Conservation (phyloP, 768 basidiomycete genomes). For the Lentinula raphanica region DNA sequence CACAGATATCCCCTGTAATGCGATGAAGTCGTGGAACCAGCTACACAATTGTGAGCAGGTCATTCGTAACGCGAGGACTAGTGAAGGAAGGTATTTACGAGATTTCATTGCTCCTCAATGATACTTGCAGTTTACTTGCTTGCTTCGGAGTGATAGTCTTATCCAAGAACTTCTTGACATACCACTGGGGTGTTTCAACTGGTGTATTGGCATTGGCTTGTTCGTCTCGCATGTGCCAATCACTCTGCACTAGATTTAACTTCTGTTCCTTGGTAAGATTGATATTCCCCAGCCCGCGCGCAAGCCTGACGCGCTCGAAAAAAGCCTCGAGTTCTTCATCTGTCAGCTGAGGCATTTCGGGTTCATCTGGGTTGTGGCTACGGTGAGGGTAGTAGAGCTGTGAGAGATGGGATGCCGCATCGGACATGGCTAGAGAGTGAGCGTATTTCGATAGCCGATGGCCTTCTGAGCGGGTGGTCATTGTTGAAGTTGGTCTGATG, state of each 20-base stretch:
- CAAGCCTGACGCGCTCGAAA: slow-evolving; percentile 73
- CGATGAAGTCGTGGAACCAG: slow-evolving; percentile 77
- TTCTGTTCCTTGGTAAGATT: slow-evolving; percentile 74
- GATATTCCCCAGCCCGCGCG: slow-evolving; percentile 59
- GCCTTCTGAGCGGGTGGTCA: slow-evolving; percentile 52
- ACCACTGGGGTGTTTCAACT: slow-evolving; percentile 86
- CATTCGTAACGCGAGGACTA: background rate
- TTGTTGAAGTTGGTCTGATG: slow-evolving; percentile 44
- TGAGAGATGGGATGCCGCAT: slow-evolving; percentile 40
- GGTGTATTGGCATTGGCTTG: slow-evolving; percentile 47
- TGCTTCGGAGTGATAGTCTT: slow-evolving; percentile 79
- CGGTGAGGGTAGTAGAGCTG: slow-evolving; percentile 53
- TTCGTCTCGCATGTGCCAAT: slow-evolving; percentile 69
- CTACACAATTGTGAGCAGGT: slow-evolving; percentile 28
- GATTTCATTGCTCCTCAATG: slow-evolving; percentile 73
- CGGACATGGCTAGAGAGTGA: slow-evolving; percentile 46
- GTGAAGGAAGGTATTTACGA: slow-evolving; percentile 49
- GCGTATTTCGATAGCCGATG: slow-evolving; percentile 62
- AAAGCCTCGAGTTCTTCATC: slow-evolving; percentile 75
- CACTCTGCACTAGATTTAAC: slow-evolving; percentile 85
- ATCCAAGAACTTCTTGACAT: slow-evolving; percentile 86
- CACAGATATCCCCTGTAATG: slow-evolving; percentile 77
- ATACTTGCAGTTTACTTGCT: slow-evolving; percentile 70
- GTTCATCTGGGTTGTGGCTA: slow-evolving; percentile 34
- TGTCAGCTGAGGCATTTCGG: slow-evolving; percentile 72